Evolutionary conservation across 164 flowering plant species (phyloP), one percentile per base, ranked within the genome.

Genomic region (Vitis riparia): DNA sequence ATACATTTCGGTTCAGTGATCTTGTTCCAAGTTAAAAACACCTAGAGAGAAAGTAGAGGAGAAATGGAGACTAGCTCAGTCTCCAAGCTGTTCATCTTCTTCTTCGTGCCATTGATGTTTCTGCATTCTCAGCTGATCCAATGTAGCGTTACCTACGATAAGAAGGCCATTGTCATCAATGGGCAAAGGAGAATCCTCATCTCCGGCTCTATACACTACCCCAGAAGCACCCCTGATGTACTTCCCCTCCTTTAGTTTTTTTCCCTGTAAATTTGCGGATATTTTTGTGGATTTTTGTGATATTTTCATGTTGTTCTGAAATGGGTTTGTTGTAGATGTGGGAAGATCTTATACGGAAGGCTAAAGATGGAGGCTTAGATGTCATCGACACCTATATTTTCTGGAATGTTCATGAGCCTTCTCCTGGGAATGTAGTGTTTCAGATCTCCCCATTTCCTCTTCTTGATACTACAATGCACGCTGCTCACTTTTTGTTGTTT

Each of bases 211-310:
- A 92, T 92, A 75, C 97, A 91, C 75, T 91, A 91, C 51, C 92
- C 97, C 48, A 84, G 97, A 86, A 91, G 97, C 88, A 92, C 93
- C 32, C 97, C 97, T 75, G 91, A 92, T 11, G 97, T 92, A 82
- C 2, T 48, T 58, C 16, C 29, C 48, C 52, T 23, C 27, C 11
- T 58, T 74, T 11, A 5, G 17, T 51, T 58, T 58, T 23, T 56
- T 13, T 61, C 13, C 14, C 52, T 29, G 51, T 55, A 51, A 50
- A 67, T 53, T 49, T 30, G 11, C 5, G 16, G 29, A 11, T 30
- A 63, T 59, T 62, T 56, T 10, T 55, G 50, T 14, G 17, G 30
- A 63, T 52, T 30, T 5, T 74, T 70, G 30, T 59, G 8, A 9
- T 47, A 8, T 1, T 62, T 47, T 59, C 8, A 56, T 63, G 23